These are phyloP conservation scores for Sclerotinia borealis DNA, from an alignment of 2,329 filamentous ascomycete species.

Conservation along the genomic window DNA sequence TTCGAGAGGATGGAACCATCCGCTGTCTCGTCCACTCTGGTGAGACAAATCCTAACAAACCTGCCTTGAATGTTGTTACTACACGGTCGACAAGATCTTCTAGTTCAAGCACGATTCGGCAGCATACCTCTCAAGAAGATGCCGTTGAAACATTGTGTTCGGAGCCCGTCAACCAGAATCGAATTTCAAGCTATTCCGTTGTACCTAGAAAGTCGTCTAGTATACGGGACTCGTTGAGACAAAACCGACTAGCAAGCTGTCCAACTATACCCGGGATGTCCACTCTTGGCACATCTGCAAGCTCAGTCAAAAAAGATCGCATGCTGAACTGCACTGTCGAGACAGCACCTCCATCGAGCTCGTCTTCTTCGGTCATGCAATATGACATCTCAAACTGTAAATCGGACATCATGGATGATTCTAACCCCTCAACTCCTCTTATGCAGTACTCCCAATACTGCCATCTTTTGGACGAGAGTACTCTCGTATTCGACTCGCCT, in stretches of 20 bases:
- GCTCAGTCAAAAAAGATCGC: not conserved
- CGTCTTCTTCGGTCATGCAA: not conserved
- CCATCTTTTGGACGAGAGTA: not conserved
- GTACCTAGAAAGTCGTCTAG: not conserved
- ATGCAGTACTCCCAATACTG: not conserved
- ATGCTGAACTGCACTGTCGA: not conserved
- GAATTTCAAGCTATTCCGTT: not conserved
- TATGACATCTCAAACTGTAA: not conserved
- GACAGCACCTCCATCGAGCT: not conserved
- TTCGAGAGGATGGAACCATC: not conserved
- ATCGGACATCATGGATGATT: not conserved
- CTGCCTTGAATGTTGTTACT: not conserved
- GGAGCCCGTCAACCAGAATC: not conserved
- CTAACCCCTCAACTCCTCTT: not conserved
- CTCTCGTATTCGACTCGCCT: not conserved
- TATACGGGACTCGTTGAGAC: not conserved
- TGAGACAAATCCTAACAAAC: not conserved
- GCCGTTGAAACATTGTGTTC: not conserved
- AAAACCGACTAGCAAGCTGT: conserved; percentile 1
- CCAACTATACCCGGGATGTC: not conserved
- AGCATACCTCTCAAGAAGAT: not conserved
- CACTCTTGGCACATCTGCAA: not conserved
- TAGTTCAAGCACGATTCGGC: not conserved
- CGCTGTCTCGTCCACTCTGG: not conserved
- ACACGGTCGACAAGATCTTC: not conserved